A percentile compares a stretch with the other conserved stretches of the same genome.
Evolutionary conservation across 2,329 filamentous ascomycete species (phyloP).

Genomic region (Arthrobotrys sinensis): DNA sequence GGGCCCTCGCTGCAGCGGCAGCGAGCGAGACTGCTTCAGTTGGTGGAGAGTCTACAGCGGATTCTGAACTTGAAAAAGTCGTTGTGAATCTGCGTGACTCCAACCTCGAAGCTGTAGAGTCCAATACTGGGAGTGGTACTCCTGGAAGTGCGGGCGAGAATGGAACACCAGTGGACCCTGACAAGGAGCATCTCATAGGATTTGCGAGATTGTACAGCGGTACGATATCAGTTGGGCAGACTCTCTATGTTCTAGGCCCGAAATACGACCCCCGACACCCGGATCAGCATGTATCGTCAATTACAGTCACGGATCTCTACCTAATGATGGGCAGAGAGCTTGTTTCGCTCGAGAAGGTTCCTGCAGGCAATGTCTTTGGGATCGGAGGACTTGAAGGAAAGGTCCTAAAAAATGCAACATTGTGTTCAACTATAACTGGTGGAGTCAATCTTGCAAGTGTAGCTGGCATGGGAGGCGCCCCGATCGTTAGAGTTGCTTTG

Average conservation of each 20-base stretch:
- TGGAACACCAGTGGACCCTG: slow-evolving; percentile 71
- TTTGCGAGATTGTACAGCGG: slow-evolving; percentile 96
- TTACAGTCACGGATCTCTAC: slow-evolving; percentile 89
- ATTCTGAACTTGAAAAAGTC: slow-evolving; percentile 43
- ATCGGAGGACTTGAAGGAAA: slow-evolving; percentile 92
- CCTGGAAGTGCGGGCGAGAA: slow-evolving; percentile 67
- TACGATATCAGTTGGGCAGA: slow-evolving; percentile 88
- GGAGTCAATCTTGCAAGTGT: slow-evolving; percentile 92
- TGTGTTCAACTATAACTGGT: slow-evolving; percentile 89
- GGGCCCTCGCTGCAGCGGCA: slow-evolving; percentile 76
- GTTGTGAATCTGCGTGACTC: slow-evolving; percentile 38
- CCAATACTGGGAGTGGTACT: slow-evolving; percentile 62
- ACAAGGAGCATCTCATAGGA: slow-evolving; percentile 90
- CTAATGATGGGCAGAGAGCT: slow-evolving; percentile 94
- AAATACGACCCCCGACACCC: slow-evolving; percentile 91
- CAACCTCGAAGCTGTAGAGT: slow-evolving; percentile 24
- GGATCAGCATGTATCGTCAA: slow-evolving; percentile 73
- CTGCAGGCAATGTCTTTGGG: slow-evolving; percentile 94
- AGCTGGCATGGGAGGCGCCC: slow-evolving; percentile 80
- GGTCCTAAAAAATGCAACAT: slow-evolving; percentile 93
- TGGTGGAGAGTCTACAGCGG: slow-evolving; percentile 22
- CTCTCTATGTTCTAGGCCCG: slow-evolving; percentile 89
- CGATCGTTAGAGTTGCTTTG: slow-evolving; percentile 95
- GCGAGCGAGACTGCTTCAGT: slow-evolving; percentile 47
- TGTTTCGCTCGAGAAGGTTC: slow-evolving; percentile 85